Evolutionary conservation across 2,329 filamentous ascomycete genomes (phyloP), one percentile per base, ranked within the genome.

Genomic region (Nemania sp.): DNA sequence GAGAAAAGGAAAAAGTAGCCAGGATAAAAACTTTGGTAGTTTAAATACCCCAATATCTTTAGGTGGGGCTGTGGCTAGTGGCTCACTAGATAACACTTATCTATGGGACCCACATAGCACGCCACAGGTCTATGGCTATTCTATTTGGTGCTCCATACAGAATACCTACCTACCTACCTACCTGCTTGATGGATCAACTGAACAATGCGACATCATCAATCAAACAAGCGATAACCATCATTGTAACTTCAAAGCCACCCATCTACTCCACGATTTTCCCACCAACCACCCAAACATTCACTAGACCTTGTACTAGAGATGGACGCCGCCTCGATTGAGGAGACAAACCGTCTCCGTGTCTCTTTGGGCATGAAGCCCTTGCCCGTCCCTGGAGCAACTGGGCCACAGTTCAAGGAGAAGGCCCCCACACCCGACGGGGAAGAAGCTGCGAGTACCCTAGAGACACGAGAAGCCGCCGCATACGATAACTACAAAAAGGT

Each of bases 301-400:
- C 5, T 27, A 43, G 27, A 38, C 15, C 24, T 32, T 5, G 24
- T 20, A 49, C 27, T 22, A 5, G 82, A 73, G 53, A 89, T 89
- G 84, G 88, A 90, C 79, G 84, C 89, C 74, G 88, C 93, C 52
- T 91, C 92, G 29, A 94, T 98, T 77, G 93, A 97, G 81, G 94
- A 98, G 86, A 93, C 93, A 73, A 98, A 98, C 83, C 92, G 94
- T 78, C 91, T 98, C 77, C 93, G 95, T 76, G 86, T 91, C 75
- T 93, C 93, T 57, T 89, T 98, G 83, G 95, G 95, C 77, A 89
- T 98, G 85, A 93, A 95, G 78, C 94, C 94, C 27, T 84, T 98
- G 76, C 93, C 94, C 26, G 92, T 97, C 11, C 92, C 94, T 27
- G 93, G 93, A 72, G 86, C 85, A 66, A 80, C 81, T 52, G 78